Conservation (phyloP, 371 early-diverging fungal genomes). For the Rhizopus sp. region DNA sequence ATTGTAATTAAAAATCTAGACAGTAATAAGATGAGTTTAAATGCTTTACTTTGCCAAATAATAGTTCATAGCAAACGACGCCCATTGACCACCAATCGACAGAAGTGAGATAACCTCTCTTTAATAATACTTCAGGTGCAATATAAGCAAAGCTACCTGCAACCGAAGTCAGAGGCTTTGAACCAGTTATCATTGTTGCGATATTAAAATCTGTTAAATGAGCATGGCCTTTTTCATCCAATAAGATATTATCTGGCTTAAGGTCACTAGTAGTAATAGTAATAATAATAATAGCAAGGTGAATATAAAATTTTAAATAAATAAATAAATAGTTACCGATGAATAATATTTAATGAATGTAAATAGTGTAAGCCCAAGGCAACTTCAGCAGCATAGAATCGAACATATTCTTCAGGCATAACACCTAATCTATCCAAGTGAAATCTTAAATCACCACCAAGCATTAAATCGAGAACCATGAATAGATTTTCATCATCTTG, state of each 20-base stretch:
- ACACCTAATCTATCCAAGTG: constrained; percentile 66
- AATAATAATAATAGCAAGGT: constrained; percentile 4
- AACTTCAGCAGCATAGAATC: constrained; percentile 82
- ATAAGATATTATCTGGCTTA: constrained; percentile 92
- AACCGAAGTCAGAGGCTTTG: constrained; percentile 59
- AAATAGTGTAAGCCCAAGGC: constrained; percentile 70
- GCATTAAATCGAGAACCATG: constrained; percentile 82
- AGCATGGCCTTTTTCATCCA: constrained; percentile 86
- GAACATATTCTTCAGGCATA: constrained; percentile 73
- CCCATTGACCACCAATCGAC: constrained; percentile 94
- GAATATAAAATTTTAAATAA: constrained; percentile 3
- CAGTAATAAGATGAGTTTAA: constrained; percentile 61
- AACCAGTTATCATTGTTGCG: constrained; percentile 50
- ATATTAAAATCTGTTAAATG: constrained; percentile 92
- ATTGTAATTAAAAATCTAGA: constrained; percentile 3
- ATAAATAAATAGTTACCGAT: constrained; percentile 28
- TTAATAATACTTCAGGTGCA: constrained; percentile 78
- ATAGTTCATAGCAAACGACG: constrained; percentile 69
- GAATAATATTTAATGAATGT: constrained; percentile 66
- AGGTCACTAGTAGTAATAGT: too few relatives aligned
- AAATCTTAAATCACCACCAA: constrained; percentile 89
- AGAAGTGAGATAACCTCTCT: constrained; percentile 69
- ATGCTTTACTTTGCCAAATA: constrained; percentile 45
- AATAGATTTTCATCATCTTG: constrained; percentile 83
- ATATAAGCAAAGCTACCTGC: constrained; percentile 82